Evolutionary conservation across 352 stramenopile genomes (phyloP).

Genomic region (Elongisporangium prolatum): DNA sequence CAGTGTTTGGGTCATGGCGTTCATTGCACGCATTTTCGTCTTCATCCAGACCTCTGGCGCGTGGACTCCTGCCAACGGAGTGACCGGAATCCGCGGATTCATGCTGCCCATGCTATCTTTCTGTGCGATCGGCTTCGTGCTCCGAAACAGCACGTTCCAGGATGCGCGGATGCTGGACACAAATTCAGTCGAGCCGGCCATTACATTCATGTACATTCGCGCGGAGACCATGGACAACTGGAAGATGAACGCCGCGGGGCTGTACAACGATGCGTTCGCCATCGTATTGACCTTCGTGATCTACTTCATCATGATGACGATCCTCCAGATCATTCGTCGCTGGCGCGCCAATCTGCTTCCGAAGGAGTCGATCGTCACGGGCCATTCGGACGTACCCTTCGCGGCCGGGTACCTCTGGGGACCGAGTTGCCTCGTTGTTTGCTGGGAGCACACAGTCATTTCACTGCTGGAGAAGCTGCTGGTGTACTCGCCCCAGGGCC

Average conservation of each 20-base stretch:
- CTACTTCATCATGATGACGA: conserved; percentile 26
- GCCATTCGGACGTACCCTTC: conserved; percentile 35
- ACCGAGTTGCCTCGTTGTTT: conserved; percentile 45
- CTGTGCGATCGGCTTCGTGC: conserved; percentile 31
- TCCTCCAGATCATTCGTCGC: conserved; percentile 14
- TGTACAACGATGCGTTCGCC: conserved; percentile 47
- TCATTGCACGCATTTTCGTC: conserved; percentile 35
- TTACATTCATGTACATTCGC: conserved; percentile 53
- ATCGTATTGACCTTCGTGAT: conserved; percentile 31
- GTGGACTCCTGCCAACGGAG: conserved; percentile 40
- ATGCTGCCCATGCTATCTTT: conserved; percentile 29
- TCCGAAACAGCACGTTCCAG: conserved; percentile 23
- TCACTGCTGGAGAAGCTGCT: conserved; percentile 22
- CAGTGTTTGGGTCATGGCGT: conserved; percentile 38
- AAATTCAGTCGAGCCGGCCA: conserved; percentile 42
- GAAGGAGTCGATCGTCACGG: conserved; percentile 44
- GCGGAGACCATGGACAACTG: conserved; percentile 46
- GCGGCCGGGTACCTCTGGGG: conserved; percentile 46
- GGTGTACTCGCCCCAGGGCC: conserved; percentile 1
- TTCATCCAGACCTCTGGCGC: conserved; percentile 44
- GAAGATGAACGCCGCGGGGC: conserved; percentile 54
- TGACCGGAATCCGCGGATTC: conserved; percentile 36
- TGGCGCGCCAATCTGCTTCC: conserved; percentile 11
- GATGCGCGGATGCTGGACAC: conserved; percentile 46
- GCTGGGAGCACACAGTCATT: conserved; percentile 46